Percentiles rank a stretch among this genome's conserved stretches.
These are phyloP conservation scores for Chalara sp. DNA, from an alignment of 2,329 filamentous ascomycete genomes.

Conservation along the genomic window DNA sequence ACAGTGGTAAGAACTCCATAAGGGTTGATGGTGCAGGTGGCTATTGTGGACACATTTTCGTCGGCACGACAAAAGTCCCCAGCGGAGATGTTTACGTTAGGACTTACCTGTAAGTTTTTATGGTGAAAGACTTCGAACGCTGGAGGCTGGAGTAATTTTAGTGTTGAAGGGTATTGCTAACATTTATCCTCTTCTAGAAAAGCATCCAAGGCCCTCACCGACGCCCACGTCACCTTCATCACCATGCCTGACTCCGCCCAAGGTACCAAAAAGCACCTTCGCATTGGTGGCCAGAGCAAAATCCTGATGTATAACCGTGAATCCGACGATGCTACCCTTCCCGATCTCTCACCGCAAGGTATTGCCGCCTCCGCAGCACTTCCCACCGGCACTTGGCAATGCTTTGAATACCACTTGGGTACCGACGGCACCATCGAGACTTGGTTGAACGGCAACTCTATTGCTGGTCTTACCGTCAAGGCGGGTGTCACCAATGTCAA, in stretches of 20 bases:
- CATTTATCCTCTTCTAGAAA: conserved; percentile 33
- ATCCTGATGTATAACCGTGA: conserved; percentile 62
- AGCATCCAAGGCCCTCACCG: conserved; percentile 48
- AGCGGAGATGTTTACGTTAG: conserved; percentile 51
- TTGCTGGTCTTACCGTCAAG: conserved; percentile 44
- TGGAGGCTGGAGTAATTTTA: too few species aligned
- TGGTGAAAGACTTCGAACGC: too few species aligned
- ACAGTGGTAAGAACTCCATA: conserved; percentile 49
- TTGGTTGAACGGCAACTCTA: conserved; percentile 47
- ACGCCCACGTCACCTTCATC: conserved; percentile 55
- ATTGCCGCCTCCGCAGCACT: conserved; percentile 47
- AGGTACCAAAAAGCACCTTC: conserved; percentile 50
- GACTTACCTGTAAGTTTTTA: conserved; percentile 43
- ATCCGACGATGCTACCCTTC: conserved; percentile 54
- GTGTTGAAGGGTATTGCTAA: too few species aligned
- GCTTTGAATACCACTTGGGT: conserved; percentile 55
- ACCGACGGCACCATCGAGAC: conserved; percentile 53
- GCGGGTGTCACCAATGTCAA: conserved; percentile 37
- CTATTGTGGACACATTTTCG: conserved; percentile 54
- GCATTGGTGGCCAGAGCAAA: conserved; percentile 52
- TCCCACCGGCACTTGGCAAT: conserved; percentile 45
- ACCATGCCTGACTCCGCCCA: conserved; percentile 54
- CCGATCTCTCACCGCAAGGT: conserved; percentile 52
- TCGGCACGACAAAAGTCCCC: conserved; percentile 50
- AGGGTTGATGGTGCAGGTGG: conserved; percentile 45